phyloP scores from a whole-genome alignment of 2,329 filamentous ascomycete species.

The Aspergillus fructus region DNA sequence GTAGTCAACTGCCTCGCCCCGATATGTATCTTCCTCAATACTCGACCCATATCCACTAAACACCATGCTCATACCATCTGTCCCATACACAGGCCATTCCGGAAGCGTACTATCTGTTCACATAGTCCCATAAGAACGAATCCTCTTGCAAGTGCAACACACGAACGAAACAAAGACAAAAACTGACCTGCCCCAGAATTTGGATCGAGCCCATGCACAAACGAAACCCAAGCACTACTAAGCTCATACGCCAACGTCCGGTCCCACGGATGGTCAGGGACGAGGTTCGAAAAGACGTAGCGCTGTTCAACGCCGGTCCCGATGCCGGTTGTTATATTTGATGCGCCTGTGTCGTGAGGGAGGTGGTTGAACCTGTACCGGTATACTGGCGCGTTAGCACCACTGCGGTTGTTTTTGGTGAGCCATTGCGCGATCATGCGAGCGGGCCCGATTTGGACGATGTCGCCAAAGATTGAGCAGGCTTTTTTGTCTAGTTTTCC shows the following conservation, averaged over 20 bases:
- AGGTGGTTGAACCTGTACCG: neutral
- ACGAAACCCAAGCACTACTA: neutral
- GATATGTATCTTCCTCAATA: conserved; percentile 1
- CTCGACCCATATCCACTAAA: conserved; percentile 2
- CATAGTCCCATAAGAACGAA: neutral
- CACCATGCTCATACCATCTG: neutral
- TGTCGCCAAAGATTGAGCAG: neutral
- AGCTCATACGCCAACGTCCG: neutral
- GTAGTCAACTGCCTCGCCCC: neutral
- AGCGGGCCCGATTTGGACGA: neutral
- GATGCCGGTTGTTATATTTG: neutral
- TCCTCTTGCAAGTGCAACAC: neutral
- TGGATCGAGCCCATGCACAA: neutral
- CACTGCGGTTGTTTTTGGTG: neutral
- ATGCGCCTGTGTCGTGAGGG: neutral
- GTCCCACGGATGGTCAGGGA: neutral
- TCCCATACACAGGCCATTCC: neutral
- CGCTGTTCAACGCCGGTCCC: conserved; percentile 31
- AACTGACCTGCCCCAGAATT: neutral
- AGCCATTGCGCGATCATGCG: neutral
- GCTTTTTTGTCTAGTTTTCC: neutral
- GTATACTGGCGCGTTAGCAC: neutral
- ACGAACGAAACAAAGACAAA: neutral
- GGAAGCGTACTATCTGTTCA: neutral
- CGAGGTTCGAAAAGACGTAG: neutral